These are phyloP conservation scores for Phanerochaete carnosa DNA, from an alignment of 768 basidiomycete genomes.

Conservation along the genomic window DNA sequence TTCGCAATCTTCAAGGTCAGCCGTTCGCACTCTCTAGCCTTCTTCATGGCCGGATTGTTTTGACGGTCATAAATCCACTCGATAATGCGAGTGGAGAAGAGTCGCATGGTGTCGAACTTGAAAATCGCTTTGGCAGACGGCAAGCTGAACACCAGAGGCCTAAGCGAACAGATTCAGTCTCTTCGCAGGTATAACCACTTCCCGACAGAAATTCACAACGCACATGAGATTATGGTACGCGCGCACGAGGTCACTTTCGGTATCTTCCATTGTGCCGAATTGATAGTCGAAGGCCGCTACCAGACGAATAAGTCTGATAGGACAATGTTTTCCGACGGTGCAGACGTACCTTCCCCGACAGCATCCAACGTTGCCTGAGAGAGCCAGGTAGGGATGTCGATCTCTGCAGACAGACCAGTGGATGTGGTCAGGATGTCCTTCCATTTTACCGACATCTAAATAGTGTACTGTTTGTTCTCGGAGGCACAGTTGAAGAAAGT, in stretches of 20 bases:
- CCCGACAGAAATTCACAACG: constrained; percentile 1
- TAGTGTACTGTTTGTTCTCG: not conserved
- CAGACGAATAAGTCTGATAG: not conserved
- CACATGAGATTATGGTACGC: constrained; percentile 46
- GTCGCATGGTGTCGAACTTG: constrained; percentile 38
- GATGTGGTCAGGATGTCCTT: constrained; percentile 44
- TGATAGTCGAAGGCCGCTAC: constrained; percentile 43
- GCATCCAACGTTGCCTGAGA: constrained; percentile 33
- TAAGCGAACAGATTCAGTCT: constrained; percentile 20
- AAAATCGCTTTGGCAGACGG: constrained; percentile 45
- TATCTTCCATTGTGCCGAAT: constrained; percentile 49
- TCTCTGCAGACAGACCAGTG: constrained; percentile 34
- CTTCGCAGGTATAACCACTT: not conserved
- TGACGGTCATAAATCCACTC: constrained; percentile 46
- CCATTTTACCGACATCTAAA: constrained; percentile 48
- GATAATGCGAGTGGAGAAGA: constrained; percentile 42
- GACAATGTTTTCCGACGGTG: not conserved
- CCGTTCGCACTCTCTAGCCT: constrained; percentile 22
- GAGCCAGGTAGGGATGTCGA: constrained; percentile 48
- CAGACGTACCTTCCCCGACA: constrained; percentile 31
- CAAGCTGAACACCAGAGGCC: constrained; percentile 47
- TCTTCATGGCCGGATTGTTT: constrained; percentile 40
- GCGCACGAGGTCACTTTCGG: constrained; percentile 49
- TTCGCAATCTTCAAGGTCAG: constrained; percentile 35
- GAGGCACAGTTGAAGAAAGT: not conserved